Base-by-base conservation (phyloP, 352 stramenopile species). In the Phytophthora aleatoria region DNA sequence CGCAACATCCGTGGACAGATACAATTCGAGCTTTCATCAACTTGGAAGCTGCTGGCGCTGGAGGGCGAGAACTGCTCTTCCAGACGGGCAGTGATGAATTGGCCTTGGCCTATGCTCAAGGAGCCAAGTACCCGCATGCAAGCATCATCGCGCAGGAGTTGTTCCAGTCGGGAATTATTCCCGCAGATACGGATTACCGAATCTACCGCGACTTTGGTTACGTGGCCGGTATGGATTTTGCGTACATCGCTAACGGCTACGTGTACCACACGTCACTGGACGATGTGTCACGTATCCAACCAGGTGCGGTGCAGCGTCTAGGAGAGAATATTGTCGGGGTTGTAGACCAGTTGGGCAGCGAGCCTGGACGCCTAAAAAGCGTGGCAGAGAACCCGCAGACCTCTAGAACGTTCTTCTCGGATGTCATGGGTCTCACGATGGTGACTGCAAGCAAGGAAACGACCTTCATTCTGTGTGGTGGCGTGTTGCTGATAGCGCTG, bases 201-300 rank as follows among this genome's bases (percentile, higher is more conserved):
- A 77, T 90, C 5, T 93, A 93, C 58, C 73, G 80, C 13, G 81
- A 91, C 43, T 91, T 90, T 61, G 84, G 84, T 7, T 76, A 73
- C 30, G 76, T 93, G n/a, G 78, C 85, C 11, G 85, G 85, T 16
- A 93, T 93, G 82, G 85, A 93, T 54, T 91, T 93, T 64, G 85
- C 85, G 2, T 93, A 90, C 57, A 87, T 93, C 33, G 76, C 81
- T 10, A 93, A 93, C 35, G 85, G 85, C 5, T 93, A 93, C 58
- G 85, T 93, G 13, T 93, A 93, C 60, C 85, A 93, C 71, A 93
- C 85, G 7, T 63, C 47, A 16, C 41, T 93, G 12, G 85, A 93
- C 45, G 85, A 90, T 58, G 71, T 89, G 5, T 88, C 82, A 3
- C 80, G 79, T 5, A 93, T 93, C 57, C 82, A 91, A 50, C 76